Percentiles rank a stretch among this genome's conserved stretches.
Conservation (phyloP, 2,329 filamentous ascomycete genomes). For the Hymenoscyphus albidus region DNA sequence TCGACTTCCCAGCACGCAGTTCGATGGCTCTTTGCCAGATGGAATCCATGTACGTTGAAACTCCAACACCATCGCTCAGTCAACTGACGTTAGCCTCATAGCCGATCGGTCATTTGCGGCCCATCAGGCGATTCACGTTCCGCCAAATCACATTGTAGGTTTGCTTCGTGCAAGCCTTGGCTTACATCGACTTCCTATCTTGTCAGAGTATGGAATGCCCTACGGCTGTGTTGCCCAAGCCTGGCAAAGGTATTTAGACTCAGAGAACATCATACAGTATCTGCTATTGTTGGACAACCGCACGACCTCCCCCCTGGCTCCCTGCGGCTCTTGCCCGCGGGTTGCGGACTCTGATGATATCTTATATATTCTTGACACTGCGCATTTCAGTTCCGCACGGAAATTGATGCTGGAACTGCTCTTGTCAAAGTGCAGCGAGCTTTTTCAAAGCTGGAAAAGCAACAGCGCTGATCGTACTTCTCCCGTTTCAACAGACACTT, state of each 20-base stretch:
- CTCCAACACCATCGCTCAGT: neutral
- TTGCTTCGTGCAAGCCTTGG: slow-evolving; percentile 70
- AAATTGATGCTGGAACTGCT: slow-evolving; percentile 34
- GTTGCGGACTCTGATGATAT: slow-evolving; percentile 11
- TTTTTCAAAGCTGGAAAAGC: slow-evolving; percentile 29
- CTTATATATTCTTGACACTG: slow-evolving; percentile 23
- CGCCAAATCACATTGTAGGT: slow-evolving; percentile 62
- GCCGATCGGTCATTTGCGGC: slow-evolving; percentile 66
- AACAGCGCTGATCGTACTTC: slow-evolving; percentile 24
- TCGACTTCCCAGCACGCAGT: slow-evolving; percentile 68
- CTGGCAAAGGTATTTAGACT: slow-evolving; percentile 35
- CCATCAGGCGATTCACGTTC: slow-evolving; percentile 59
- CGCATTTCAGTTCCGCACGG: slow-evolving; percentile 28
- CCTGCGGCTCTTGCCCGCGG: slow-evolving; percentile 27
- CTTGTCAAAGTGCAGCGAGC: slow-evolving; percentile 27
- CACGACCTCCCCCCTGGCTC: neutral
- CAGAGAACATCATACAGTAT: slow-evolving; percentile 48
- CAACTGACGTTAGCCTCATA: slow-evolving; percentile 34
- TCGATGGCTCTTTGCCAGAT: slow-evolving; percentile 76
- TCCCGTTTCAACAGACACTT: slow-evolving; percentile 29
- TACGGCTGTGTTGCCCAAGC: slow-evolving; percentile 32
- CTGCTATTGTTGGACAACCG: slow-evolving; percentile 47
- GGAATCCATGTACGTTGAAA: slow-evolving; percentile 67
- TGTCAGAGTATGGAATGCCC: slow-evolving; percentile 15
- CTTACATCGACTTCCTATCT: slow-evolving; percentile 22